These are phyloP conservation scores for Penicillium desertorum DNA, from an alignment of 495 filamentous ascomycete genomes.

Conservation along the genomic window DNA sequence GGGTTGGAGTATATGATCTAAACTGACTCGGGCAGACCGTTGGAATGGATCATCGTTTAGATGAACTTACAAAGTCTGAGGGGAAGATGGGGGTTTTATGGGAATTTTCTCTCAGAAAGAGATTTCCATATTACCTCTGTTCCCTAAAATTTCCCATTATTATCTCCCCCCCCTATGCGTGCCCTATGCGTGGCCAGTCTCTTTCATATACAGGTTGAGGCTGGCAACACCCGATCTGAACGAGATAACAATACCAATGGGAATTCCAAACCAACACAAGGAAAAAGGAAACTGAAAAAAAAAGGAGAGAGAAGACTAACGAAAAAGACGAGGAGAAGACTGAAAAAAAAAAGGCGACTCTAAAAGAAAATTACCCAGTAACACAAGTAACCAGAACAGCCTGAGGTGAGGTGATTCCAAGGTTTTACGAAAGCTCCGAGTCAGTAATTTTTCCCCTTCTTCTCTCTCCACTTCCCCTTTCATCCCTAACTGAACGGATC, in stretches of 20 bases:
- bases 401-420: background rate
- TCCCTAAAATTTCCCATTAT: background rate
- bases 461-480: constrained; percentile 17
- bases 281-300: background rate
- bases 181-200: background rate
- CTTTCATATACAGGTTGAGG: constrained; percentile 17
- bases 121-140: constrained; percentile 1
- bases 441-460: constrained; percentile 19
- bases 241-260: constrained; percentile 11
- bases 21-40: constrained; percentile 34
- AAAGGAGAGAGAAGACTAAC: background rate
- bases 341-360: too few relatives aligned
- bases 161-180: background rate
- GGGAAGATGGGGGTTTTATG: constrained; percentile 6
- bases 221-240: constrained; percentile 12
- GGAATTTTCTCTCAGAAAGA: constrained; percentile 3
- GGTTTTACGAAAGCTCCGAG: constrained; percentile 12
- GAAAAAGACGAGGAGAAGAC: background rate
- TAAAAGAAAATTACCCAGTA: constrained; percentile 1
- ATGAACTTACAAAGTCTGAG: constrained; percentile 14
- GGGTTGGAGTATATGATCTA: constrained; percentile 28
- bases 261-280: constrained; percentile 1
- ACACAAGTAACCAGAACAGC: constrained; percentile 13
- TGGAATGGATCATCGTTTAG: constrained; percentile 32
- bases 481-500: constrained; percentile 18